Conservation (phyloP, 306 rosid species). For the Chamaecrista fasciculata region DNA sequence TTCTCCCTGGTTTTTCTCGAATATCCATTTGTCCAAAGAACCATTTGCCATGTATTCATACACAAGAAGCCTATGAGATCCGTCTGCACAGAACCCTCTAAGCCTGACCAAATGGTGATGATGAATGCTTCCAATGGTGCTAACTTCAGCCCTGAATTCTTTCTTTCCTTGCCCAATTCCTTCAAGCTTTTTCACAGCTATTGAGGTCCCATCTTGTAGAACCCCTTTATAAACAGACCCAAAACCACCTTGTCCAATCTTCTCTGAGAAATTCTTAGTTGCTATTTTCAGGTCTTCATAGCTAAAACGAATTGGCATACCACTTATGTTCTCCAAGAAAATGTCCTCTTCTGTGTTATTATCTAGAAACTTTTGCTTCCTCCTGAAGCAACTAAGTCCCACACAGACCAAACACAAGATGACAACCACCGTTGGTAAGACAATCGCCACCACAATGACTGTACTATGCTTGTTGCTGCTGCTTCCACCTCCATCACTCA, state of each 20-base stretch:
- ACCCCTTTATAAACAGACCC: slow-evolving; percentile 59
- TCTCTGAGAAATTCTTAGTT: slow-evolving; percentile 47
- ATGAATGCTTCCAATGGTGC: slow-evolving; percentile 34
- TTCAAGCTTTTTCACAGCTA: slow-evolving; percentile 36
- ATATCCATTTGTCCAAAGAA: slow-evolving; percentile 35
- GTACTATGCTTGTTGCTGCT: slow-evolving; percentile 21
- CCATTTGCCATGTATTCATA: slow-evolving; percentile 37
- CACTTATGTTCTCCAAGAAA: slow-evolving; percentile 44
- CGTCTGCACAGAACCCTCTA: slow-evolving; percentile 35
- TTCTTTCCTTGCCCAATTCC: slow-evolving; percentile 36
- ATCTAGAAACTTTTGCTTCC: slow-evolving; percentile 28
- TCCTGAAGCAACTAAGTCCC: slow-evolving; percentile 33
- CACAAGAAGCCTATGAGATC: slow-evolving; percentile 29
- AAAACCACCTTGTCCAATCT: slow-evolving; percentile 60
- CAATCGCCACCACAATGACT: slow-evolving; percentile 28
- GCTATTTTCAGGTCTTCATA: slow-evolving; percentile 44
- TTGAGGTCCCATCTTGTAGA: slow-evolving; percentile 41
- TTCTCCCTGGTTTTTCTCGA: slow-evolving; percentile 11
- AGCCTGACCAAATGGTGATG: slow-evolving; percentile 32
- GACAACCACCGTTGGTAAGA: slow-evolving; percentile 25
- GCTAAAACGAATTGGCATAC: slow-evolving; percentile 47
- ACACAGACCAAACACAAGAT: slow-evolving; percentile 28
- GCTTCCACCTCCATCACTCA: slow-evolving; percentile 25
- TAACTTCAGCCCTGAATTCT: slow-evolving; percentile 33
- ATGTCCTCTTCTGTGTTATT: slow-evolving; percentile 41